phyloP scores from a whole-genome alignment of 2,329 filamentous ascomycete genomes.

The Chaetomiaceae sp. region DNA sequence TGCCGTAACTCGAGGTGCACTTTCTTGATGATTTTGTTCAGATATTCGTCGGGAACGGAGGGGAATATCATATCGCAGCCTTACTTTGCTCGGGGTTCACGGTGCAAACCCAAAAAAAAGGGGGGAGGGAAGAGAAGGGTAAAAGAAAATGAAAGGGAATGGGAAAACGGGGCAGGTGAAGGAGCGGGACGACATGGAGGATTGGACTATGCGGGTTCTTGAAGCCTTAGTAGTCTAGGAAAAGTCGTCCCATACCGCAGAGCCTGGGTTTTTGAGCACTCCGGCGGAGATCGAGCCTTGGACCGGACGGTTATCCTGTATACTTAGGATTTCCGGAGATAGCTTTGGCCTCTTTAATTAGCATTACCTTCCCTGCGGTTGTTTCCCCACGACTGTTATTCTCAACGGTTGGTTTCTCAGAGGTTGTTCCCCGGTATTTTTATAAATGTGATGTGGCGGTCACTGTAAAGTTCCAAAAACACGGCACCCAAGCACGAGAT shows the following conservation, averaged over 20 bases:
- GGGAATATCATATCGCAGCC: neutral
- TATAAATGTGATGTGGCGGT: neutral
- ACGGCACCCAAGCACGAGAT: neutral
- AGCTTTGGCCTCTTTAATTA: conserved; percentile 14
- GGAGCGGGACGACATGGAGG: conserved; percentile 14
- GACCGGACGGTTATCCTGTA: conserved; percentile 12
- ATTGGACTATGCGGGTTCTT: conserved; percentile 28
- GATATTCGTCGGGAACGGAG: conserved; percentile 12
- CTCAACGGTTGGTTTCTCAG: no score
- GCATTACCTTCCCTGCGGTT: conserved; percentile 1
- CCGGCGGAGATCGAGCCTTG: neutral
- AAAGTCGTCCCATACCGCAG: conserved; percentile 23
- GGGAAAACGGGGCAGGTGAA: neutral
- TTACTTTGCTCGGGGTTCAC: neutral
- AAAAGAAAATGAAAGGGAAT: neutral
- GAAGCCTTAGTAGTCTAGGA: conserved; percentile 28
- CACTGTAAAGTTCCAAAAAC: neutral
- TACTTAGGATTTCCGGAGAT: conserved; percentile 12
- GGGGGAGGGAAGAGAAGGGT: neutral
- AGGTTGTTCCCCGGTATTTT: no score
- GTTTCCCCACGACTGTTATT: neutral
- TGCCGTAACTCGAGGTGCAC: conserved; percentile 21
- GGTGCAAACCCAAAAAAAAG: neutral
- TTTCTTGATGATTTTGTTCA: conserved; percentile 20
- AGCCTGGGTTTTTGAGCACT: conserved; percentile 20